Evolutionary conservation across 148 eudicot species (phyloP), one percentile per base, ranked within the genome.

Genomic region (Hydrangea macrophylla): DNA sequence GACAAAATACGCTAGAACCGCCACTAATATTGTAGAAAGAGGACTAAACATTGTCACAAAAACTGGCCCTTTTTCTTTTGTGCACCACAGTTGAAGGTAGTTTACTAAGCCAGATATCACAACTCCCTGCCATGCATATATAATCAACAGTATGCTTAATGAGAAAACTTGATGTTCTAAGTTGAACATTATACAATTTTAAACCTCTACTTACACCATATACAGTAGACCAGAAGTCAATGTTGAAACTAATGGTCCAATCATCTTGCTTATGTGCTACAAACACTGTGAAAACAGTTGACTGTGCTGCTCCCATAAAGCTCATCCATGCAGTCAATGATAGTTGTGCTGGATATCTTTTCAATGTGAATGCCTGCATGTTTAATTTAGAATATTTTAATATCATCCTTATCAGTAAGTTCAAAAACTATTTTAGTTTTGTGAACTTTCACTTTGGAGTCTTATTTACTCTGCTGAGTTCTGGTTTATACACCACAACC

Each of bases 11-110:
- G 94, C 78, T 9, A 88, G 51, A 24, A 81, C 42, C 45, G 92
- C 88, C 25, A 84, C 92, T 22, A 84, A 67, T 39, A 91, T 51
- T 4, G 94, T 81, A 0, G 83, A 64, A 0, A 88, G 77, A 18
- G 92, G 92, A 72, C 73, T 88, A 45, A 88, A 91, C 81, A 88
- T 81, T 35, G 97, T 88, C 69, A 86, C 88, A 67, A 88, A 88
- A 24, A 91, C 94, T 7, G 95, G 92, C 32, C 95, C 97, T 51
- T 80, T 86, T 64, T 75, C 78, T 76, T 84, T 73, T 2, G 77
- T 86, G 82, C 91, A 89, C 90, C 94, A 83, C 31, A 91, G 65
- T 57, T 84, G 92, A 48, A 79, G 37, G 80, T 58, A 86, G 35
- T 82, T 72, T 48, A 83, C 39, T 40, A 86, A 23, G 23, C 92